Evolutionary conservation across 2,329 filamentous ascomycete species (phyloP).

Genomic region (Cadophora malorum): DNA sequence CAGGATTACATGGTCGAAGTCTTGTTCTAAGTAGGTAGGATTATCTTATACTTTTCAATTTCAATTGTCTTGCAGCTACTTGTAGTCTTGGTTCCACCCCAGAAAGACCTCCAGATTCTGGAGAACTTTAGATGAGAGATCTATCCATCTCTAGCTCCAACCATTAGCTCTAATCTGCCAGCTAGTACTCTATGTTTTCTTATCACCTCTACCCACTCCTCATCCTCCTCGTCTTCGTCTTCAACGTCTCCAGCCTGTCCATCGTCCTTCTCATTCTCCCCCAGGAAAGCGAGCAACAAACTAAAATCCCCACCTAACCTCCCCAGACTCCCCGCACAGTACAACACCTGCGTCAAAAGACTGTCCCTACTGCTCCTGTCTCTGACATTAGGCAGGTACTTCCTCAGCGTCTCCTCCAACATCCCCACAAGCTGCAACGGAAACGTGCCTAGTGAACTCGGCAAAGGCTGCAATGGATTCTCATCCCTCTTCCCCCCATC

Average conservation of each 20-base stretch:
- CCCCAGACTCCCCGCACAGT: conserved; percentile 90
- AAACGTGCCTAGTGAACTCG: conserved; percentile 82
- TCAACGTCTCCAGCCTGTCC: conserved; percentile 54
- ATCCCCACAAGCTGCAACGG: conserved; percentile 83
- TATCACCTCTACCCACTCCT: conserved; percentile 88
- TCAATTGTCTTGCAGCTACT: too few species aligned
- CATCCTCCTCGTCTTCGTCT: conserved; percentile 44
- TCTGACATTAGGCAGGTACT: conserved; percentile 80
- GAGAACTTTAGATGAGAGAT: too few species aligned
- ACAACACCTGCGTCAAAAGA: conserved; percentile 88
- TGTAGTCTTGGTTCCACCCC: too few species aligned
- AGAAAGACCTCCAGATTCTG: too few species aligned
- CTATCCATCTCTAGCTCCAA: conserved; percentile 50
- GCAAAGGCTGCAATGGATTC: conserved; percentile 64
- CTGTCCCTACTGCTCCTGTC: conserved; percentile 85
- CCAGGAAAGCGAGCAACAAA: conserved; percentile 75
- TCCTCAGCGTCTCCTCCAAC: conserved; percentile 75
- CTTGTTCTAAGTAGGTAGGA: too few species aligned
- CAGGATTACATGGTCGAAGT: too few species aligned
- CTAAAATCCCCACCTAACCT: conserved; percentile 92
- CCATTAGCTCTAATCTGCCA: conserved; percentile 75
- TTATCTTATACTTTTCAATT: too few species aligned
- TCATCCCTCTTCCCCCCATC: conserved; percentile 34
- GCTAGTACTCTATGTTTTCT: conserved; percentile 86
- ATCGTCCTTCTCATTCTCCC: conserved; percentile 40